Evolutionary conservation across 2,329 filamentous ascomycete genomes (phyloP).

Genomic region (Elsinoe ampelina): DNA sequence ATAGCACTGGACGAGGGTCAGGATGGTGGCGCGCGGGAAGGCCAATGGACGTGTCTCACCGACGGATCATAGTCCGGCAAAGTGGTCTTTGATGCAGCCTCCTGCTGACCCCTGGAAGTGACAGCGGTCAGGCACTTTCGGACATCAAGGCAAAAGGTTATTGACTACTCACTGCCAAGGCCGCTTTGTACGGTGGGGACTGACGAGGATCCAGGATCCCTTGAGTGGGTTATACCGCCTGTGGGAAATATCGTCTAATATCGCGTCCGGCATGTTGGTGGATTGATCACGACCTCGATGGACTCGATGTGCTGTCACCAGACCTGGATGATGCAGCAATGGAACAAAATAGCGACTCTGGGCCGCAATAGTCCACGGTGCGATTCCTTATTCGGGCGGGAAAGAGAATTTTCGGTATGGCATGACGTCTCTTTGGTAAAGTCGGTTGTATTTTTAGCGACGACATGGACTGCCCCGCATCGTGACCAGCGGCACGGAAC

Average conservation of each 20-base stretch:
- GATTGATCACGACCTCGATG: neutral
- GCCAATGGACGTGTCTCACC: constrained; percentile 24
- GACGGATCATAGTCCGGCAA: constrained; percentile 68
- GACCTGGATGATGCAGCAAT: neutral
- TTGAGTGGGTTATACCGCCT: constrained; percentile 86
- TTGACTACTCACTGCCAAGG: constrained; percentile 72
- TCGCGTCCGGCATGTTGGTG: constrained; percentile 36
- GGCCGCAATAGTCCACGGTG: neutral
- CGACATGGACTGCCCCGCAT: constrained; percentile 1
- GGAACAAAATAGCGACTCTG: neutral
- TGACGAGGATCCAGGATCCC: constrained; percentile 87
- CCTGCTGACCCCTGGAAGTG: constrained; percentile 36
- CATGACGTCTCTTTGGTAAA: neutral
- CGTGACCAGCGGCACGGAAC: neutral
- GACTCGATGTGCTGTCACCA: neutral
- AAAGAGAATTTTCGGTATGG: constrained; percentile 4
- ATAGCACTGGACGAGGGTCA: constrained; percentile 57
- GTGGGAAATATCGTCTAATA: constrained; percentile 91
- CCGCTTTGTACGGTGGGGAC: constrained; percentile 89
- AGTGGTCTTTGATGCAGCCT: constrained; percentile 38
- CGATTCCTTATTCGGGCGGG: neutral
- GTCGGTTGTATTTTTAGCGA: constrained; percentile 7
- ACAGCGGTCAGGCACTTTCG: neutral
- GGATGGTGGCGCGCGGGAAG: neutral
- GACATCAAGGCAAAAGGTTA: neutral